phyloP scores from a whole-genome alignment of 1,139 yeast genomes.

The Candida anutae region DNA sequence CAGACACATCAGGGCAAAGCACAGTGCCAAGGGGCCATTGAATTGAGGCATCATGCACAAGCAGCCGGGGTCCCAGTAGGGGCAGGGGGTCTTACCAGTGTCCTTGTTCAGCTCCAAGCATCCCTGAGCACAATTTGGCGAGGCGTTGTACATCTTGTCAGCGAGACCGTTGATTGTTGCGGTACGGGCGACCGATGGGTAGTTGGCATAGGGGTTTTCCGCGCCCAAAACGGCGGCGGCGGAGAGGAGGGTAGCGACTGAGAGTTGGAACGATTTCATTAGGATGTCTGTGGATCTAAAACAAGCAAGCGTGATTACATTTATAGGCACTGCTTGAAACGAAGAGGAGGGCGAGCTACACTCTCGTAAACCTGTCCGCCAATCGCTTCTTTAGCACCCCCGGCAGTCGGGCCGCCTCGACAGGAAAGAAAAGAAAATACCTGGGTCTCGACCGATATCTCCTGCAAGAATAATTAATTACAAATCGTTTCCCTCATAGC shows the following conservation, averaged over 20 bases:
- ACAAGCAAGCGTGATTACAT: no score
- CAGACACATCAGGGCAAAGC: conserved; percentile 32
- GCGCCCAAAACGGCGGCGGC: conserved; percentile 9
- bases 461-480: no score
- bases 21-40: conserved; percentile 35
- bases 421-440: no score
- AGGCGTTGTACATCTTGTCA: conserved; percentile 32
- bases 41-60: conserved; percentile 44
- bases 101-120: conserved; percentile 24
- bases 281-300: conserved; percentile 6
- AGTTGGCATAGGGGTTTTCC: conserved; percentile 23
- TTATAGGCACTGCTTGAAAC: no score
- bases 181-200: conserved; percentile 41
- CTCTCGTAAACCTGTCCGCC: no score
- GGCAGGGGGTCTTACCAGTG: conserved; percentile 34
- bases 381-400: no score
- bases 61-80: conserved; percentile 51
- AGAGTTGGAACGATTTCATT: conserved; percentile 16
- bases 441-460: no score
- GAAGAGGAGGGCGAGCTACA: no score
- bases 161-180: conserved; percentile 49
- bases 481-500: no score
- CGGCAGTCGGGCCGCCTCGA: no score
- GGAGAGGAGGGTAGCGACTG: conserved; percentile 5
- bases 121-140: conserved; percentile 38